Conservation (phyloP, 2,329 filamentous ascomycete genomes). For the Talaromyces marneffei region DNA sequence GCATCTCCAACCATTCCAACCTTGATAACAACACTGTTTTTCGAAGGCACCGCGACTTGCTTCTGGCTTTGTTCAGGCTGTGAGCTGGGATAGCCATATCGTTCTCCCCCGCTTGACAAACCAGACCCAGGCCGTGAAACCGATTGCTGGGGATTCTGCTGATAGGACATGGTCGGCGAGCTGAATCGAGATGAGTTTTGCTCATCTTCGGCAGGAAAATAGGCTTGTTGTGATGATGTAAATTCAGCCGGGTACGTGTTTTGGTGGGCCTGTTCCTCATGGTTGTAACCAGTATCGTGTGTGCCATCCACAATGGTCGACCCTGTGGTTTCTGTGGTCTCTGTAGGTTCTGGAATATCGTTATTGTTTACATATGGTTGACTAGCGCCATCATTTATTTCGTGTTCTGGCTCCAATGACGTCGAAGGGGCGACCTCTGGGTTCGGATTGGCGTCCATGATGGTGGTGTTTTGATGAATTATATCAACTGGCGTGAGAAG, state of each 20-base stretch:
- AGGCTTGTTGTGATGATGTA: constrained; percentile 37
- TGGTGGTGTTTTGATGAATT: background rate
- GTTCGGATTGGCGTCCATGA: constrained; percentile 10
- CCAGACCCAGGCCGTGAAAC: constrained; percentile 47
- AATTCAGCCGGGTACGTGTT: constrained; percentile 30
- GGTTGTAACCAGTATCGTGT: constrained; percentile 37
- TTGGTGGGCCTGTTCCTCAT: constrained; percentile 44
- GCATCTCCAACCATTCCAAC: constrained; percentile 99
- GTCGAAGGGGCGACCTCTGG: constrained; percentile 4
- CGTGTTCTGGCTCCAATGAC: background rate
- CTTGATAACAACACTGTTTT: constrained; percentile 84
- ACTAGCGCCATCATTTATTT: background rate
- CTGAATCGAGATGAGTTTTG: constrained; percentile 39
- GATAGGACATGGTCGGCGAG: constrained; percentile 38
- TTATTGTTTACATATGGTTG: background rate
- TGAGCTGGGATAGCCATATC: constrained; percentile 44
- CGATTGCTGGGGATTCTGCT: constrained; percentile 34
- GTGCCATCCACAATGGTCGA: constrained; percentile 10
- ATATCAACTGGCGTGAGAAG: background rate
- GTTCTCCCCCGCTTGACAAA: constrained; percentile 41
- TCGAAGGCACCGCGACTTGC: constrained; percentile 38
- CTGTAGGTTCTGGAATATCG: background rate
- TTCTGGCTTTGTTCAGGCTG: constrained; percentile 46
- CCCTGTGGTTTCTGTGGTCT: background rate
- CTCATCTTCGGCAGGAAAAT: constrained; percentile 41